Percentiles rank a stretch among this genome's conserved stretches.
phyloP scores from a whole-genome alignment of 306 rosid species.

The Cotoneaster glaucophyllus region DNA sequence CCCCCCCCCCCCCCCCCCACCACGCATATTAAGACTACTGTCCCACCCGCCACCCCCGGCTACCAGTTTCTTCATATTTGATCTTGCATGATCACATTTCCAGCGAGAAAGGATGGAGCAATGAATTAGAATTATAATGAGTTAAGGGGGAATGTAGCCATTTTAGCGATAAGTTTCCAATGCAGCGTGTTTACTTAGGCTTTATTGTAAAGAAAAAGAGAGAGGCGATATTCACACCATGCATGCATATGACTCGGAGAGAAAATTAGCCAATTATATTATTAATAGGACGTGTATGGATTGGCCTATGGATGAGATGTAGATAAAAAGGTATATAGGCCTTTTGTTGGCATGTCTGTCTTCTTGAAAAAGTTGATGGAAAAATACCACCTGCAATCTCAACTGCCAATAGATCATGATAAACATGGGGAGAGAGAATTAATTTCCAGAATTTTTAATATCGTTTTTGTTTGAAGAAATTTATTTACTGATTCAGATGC shows the following conservation, averaged over 20 bases:
- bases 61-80: no score
- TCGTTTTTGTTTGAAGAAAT: not conserved
- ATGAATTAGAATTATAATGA: no score
- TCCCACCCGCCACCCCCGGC: no score
- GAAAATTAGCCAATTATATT: conserved; percentile 7
- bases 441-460: not conserved
- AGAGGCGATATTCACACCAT: not conserved
- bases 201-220: no score
- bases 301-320: conserved; percentile 11
- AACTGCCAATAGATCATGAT: not conserved
- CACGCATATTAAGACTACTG: no score
- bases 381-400: conserved; percentile 20
- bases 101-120: no score
- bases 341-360: conserved; percentile 27
- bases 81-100: no score
- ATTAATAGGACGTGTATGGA: not conserved
- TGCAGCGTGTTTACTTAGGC: not conserved
- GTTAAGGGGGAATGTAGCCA: not conserved
- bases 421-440: not conserved
- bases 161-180: not conserved
- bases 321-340: conserved; percentile 22
- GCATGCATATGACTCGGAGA: not conserved
- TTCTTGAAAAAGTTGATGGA: conserved; percentile 39
- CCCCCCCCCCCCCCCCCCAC: no score
- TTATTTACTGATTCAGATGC: not conserved